These are phyloP conservation scores for Barnettozyma sucrosica DNA, from an alignment of 805 yeast genomes.

Conservation along the genomic window DNA sequence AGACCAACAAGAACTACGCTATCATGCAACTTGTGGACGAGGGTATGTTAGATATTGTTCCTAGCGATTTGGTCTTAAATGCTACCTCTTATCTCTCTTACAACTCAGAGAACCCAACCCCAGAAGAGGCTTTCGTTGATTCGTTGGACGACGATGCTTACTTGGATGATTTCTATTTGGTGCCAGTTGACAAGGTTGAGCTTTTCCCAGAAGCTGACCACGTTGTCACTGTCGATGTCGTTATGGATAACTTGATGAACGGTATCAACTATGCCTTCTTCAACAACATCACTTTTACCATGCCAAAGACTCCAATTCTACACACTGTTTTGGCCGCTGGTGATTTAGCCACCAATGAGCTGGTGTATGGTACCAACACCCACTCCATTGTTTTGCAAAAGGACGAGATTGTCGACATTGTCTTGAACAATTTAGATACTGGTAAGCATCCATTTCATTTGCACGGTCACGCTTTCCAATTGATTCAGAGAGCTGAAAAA, in stretches of 20 bases:
- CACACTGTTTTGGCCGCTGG: conserved; percentile 75
- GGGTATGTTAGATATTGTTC: conserved; percentile 74
- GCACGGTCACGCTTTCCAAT: conserved; percentile 69
- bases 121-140: conserved; percentile 38
- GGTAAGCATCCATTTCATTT: conserved; percentile 78
- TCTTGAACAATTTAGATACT: conserved; percentile 72
- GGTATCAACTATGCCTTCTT: conserved; percentile 97
- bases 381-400: conserved; percentile 20
- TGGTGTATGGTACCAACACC: conserved; percentile 55
- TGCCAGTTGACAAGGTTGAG: conserved; percentile 54
- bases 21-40: conserved; percentile 78
- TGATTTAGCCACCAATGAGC: conserved; percentile 44
- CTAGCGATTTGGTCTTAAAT: conserved; percentile 59
- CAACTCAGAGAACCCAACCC: conserved; percentile 36
- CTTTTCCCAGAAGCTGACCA: conserved; percentile 63
- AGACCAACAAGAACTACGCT: conserved; percentile 63
- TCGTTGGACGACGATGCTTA: conserved; percentile 41
- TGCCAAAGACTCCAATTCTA: conserved; percentile 83
- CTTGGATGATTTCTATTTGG: conserved; percentile 74
- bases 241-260: conserved; percentile 76
- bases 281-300: conserved; percentile 73
- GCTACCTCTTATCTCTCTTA: conserved; percentile 72
- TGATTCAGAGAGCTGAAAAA: conserved; percentile 46
- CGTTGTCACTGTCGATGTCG: conserved; percentile 62
- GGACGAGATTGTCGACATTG: conserved; percentile 55